Conservation (phyloP, 2,329 filamentous ascomycete species). For the Salinomyces thailandicus region DNA sequence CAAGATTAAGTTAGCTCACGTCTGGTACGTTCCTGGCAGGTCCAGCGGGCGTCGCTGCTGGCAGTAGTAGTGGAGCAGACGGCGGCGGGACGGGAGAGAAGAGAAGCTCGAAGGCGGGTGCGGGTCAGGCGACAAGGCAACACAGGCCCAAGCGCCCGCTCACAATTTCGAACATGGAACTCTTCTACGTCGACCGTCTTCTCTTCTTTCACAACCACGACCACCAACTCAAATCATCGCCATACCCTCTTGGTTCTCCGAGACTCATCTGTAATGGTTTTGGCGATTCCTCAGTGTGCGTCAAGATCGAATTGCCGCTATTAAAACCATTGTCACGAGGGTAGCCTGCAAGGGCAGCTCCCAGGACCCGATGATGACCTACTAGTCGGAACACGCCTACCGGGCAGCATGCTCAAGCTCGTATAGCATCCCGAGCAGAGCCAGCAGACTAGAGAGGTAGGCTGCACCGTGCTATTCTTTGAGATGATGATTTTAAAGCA, state of each 20-base stretch:
- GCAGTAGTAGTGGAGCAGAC: background rate
- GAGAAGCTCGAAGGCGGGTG: background rate
- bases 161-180: background rate
- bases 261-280: slow-evolving; percentile 41
- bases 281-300: slow-evolving; percentile 60
- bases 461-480: background rate
- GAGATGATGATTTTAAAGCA: slow-evolving; percentile 21
- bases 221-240: slow-evolving; percentile 68
- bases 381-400: slow-evolving; percentile 46
- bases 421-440: background rate
- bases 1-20: background rate
- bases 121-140: background rate
- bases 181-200: background rate
- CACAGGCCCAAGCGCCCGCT: background rate
- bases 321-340: slow-evolving; percentile 78
- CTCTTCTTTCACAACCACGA: slow-evolving; percentile 40
- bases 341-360: slow-evolving; percentile 41
- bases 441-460: background rate
- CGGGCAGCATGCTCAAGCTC: background rate
- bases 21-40: no score
- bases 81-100: background rate
- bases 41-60: background rate
- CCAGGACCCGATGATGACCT: slow-evolving; percentile 62
- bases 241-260: slow-evolving; percentile 39
- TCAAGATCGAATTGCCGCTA: slow-evolving; percentile 60